Conservation (phyloP, 2,329 filamentous ascomycete genomes). For the Tolypocladium paradoxum region DNA sequence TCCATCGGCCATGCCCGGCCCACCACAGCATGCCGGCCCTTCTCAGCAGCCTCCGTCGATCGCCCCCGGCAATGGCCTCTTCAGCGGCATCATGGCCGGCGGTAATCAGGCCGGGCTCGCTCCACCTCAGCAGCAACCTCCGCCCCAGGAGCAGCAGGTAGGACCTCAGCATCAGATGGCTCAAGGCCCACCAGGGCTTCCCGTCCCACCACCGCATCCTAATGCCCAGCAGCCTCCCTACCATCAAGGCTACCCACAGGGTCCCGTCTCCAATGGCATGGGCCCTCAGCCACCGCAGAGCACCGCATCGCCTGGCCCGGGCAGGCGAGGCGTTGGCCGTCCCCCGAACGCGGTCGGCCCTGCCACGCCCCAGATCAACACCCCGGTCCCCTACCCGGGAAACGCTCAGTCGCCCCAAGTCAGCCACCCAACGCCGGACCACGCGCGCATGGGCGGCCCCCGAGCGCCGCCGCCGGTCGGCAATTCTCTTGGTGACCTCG, state of each 20-base stretch:
- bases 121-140: slow-evolving; percentile 63
- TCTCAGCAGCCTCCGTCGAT: slow-evolving; percentile 82
- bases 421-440: slow-evolving; percentile 71
- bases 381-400: slow-evolving; percentile 75
- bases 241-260: slow-evolving; percentile 56
- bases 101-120: slow-evolving; percentile 74
- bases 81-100: slow-evolving; percentile 92
- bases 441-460: slow-evolving; percentile 40
- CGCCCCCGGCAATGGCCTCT: slow-evolving; percentile 83
- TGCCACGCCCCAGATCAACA: slow-evolving; percentile 86
- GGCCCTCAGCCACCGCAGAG: slow-evolving; percentile 72
- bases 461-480: slow-evolving; percentile 38
- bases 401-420: slow-evolving; percentile 77
- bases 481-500: slow-evolving; percentile 71
- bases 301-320: slow-evolving; percentile 77
- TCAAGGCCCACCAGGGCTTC: slow-evolving; percentile 61
- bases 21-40: slow-evolving; percentile 65
- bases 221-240: slow-evolving; percentile 60
- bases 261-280: slow-evolving; percentile 57
- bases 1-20: slow-evolving; percentile 51
- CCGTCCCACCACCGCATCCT: slow-evolving; percentile 46
- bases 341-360: slow-evolving; percentile 55
- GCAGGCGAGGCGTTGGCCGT: slow-evolving; percentile 59
- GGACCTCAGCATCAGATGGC: slow-evolving; percentile 46
- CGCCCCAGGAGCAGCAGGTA: slow-evolving; percentile 54